Evolutionary conservation across 2,329 filamentous ascomycete genomes (phyloP).

Genomic region (Botrytis sinoallii): DNA sequence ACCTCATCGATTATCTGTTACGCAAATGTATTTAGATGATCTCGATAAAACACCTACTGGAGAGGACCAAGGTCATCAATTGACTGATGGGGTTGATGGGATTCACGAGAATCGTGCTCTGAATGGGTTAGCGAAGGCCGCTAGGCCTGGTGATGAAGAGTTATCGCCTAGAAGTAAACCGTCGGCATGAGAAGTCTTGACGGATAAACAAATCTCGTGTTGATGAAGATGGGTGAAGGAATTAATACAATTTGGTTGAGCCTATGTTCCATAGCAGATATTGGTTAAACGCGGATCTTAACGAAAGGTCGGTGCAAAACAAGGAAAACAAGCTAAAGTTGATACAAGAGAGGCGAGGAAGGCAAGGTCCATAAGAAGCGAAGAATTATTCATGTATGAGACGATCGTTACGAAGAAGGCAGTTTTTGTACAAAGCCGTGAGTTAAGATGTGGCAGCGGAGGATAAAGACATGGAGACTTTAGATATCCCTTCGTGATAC

Average conservation of each 20-base stretch:
- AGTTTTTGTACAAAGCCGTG: neutral
- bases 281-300: neutral
- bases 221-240: neutral
- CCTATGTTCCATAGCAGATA: neutral
- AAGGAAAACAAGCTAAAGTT: neutral
- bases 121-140: neutral
- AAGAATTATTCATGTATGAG: neutral
- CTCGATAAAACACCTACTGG: neutral
- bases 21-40: neutral
- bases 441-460: neutral
- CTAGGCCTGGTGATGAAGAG: neutral
- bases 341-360: neutral
- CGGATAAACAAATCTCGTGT: neutral
- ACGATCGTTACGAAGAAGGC: neutral
- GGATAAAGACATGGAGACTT: neutral
- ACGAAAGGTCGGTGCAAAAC: neutral
- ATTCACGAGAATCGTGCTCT: neutral
- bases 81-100: neutral
- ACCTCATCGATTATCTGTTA: neutral
- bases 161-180: slow-evolving; percentile 15
- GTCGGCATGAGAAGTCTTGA: neutral
- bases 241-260: too few relatives aligned
- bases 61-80: neutral
- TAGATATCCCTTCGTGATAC: neutral
- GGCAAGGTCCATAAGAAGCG: too few relatives aligned